Percentiles rank a stretch among this genome's conserved stretches.
These are phyloP conservation scores for Wickerhamomyces sp. DNA, from an alignment of 1,139 yeast species.

Conservation along the genomic window DNA sequence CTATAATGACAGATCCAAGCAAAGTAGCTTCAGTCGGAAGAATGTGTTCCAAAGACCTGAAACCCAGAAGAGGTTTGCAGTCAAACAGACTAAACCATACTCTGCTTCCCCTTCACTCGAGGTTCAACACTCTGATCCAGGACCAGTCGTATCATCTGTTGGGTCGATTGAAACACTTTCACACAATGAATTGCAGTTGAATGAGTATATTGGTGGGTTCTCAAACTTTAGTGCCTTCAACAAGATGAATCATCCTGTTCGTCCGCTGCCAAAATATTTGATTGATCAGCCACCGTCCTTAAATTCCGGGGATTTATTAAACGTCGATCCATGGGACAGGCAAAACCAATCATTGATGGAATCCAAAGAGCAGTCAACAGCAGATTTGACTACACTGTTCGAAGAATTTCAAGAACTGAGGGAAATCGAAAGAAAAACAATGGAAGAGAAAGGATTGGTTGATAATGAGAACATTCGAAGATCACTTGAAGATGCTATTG, in stretches of 20 bases:
- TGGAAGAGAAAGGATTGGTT: constrained; percentile 81
- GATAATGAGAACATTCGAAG: constrained; percentile 85
- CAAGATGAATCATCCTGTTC: constrained; percentile 15
- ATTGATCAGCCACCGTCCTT: constrained; percentile 31
- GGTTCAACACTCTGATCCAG: too few relatives aligned
- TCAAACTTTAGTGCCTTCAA: constrained; percentile 2
- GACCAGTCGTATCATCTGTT: too few relatives aligned
- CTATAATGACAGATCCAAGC: constrained; percentile 10
- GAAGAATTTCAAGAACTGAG: constrained; percentile 68
- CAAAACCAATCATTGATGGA: constrained; percentile 45
- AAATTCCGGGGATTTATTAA: constrained; percentile 21
- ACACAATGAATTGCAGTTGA: constrained; percentile 5
- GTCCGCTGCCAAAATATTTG: constrained; percentile 31
- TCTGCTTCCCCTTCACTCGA: not conserved
- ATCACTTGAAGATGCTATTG: constrained; percentile 78
- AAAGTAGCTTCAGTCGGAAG: not conserved
- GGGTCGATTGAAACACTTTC: not conserved
- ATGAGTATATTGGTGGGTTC: constrained; percentile 10
- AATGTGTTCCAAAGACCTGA: not conserved
- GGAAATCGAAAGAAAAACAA: constrained; percentile 67
- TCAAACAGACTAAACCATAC: not conserved
- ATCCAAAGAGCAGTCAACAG: constrained; percentile 35
- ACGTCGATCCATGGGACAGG: constrained; percentile 49
- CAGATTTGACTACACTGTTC: constrained; percentile 46
- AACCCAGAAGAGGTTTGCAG: not conserved